These are phyloP conservation scores for Globisporangium solare DNA, from an alignment of 352 stramenopile genomes.

Conservation along the genomic window DNA sequence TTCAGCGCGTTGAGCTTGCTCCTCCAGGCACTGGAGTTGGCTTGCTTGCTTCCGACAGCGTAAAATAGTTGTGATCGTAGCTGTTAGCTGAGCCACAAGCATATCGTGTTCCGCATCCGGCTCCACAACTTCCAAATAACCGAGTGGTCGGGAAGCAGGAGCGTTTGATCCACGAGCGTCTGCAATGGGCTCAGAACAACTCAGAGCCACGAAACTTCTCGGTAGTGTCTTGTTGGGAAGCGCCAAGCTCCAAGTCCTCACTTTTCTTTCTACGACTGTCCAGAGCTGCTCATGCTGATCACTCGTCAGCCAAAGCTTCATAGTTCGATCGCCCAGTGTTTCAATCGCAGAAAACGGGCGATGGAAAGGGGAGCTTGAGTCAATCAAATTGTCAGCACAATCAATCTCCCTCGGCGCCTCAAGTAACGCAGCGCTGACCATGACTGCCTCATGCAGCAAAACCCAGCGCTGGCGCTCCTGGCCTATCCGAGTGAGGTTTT, in stretches of 20 bases:
- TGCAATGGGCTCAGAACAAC: neutral
- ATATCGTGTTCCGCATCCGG: neutral
- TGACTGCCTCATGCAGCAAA: neutral
- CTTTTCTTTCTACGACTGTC: neutral
- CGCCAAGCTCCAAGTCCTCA: neutral
- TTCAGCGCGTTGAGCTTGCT: neutral
- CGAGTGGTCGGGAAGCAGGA: neutral
- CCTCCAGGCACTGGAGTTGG: neutral
- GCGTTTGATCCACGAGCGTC: neutral
- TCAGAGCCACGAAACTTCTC: neutral
- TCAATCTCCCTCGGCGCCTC: neutral
- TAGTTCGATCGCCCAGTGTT: neutral
- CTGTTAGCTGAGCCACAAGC: neutral
- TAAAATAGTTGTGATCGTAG: neutral
- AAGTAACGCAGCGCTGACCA: neutral
- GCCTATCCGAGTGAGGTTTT: neutral
- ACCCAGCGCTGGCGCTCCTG: neutral
- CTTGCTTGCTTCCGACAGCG: neutral
- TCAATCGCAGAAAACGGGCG: neutral
- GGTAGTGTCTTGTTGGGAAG: neutral
- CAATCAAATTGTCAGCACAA: neutral
- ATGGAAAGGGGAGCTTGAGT: neutral
- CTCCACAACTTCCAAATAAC: neutral
- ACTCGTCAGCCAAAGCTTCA: neutral
- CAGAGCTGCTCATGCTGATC: neutral